Evolutionary conservation across 177 flowering plant genomes (phyloP), one percentile per base, ranked within the genome.

Genomic region (Vitis hybrid): DNA sequence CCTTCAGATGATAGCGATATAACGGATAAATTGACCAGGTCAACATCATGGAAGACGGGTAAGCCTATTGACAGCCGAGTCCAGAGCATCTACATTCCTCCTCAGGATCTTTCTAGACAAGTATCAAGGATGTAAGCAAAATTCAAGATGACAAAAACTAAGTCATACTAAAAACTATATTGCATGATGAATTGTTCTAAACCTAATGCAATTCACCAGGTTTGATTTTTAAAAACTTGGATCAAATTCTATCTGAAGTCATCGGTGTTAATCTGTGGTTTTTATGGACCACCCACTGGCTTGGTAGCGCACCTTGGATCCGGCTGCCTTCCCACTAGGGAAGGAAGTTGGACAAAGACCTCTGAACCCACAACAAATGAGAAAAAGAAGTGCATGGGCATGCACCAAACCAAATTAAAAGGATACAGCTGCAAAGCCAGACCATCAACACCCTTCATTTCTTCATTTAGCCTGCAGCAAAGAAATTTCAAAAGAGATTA

Each of bases 381-480:
- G 50, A 8, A 16, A 6, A 52, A 11, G 9, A 18, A 21, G 0
- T 12, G n/a, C 14, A 62, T 1, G 46, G 46, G 46, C 46, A 40
- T 40, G 46, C 46, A 40, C 46, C 1, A 8, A 49, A 50, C 50
- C 11, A 52, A 60, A 24, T 15, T 10, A 16, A 72, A 89, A 90
- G 98, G 98, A 93, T 95, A 95, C 99, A 95, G 75, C 65, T 89
- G 87, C 15, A 75, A 18, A 11, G 95, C 97, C 52, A 93, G 83
- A 68, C 21, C 75, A 48, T 89, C 95, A 18, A 85, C 74, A 71
- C 88, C 90, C 75, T 87, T 91, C 90, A 95, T 82, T 81, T 93
- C 97, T 79, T 93, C 92, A 69, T 95, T 93, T 79, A 95, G 80
- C 78, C 99, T 91, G 97, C 82, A 80, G 64, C 40, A 67, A 54